Percentiles rank a stretch among this genome's conserved stretches.
Evolutionary conservation across 176 grass and related monocot species (phyloP).

Genomic region (Chloris gayana): DNA sequence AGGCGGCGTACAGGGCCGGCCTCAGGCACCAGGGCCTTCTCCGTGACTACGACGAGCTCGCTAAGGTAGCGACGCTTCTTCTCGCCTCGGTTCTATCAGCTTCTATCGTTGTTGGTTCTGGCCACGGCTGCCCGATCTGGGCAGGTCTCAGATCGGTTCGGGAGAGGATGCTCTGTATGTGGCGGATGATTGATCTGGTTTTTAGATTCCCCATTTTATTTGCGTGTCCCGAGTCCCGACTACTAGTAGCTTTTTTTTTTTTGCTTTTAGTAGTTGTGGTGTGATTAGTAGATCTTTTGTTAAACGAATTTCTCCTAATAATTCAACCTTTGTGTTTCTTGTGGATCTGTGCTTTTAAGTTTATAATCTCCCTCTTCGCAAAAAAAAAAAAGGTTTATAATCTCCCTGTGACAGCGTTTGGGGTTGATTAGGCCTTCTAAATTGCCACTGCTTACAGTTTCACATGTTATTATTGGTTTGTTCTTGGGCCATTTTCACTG

Average conservation of each 20-base stretch:
- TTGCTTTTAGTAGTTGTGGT: neutral
- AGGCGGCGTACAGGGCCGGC: constrained; percentile 38
- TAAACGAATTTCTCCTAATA: too few species aligned
- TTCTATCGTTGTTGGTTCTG: neutral
- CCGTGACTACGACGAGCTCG: constrained; percentile 66
- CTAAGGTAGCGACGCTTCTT: constrained; percentile 45
- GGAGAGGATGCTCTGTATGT: neutral
- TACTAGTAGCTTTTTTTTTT: too few species aligned
- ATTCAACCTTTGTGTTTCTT: neutral
- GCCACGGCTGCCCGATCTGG: neutral
- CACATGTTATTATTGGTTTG: neutral
- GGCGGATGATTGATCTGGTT: neutral
- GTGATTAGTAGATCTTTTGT: neutral
- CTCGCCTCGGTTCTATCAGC: neutral
- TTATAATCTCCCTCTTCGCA: neutral
- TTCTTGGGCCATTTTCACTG: neutral
- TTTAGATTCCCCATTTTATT: too few species aligned
- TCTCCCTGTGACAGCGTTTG: neutral
- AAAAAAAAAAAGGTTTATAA: too few species aligned
- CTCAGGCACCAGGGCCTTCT: constrained; percentile 56
- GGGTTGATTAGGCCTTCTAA: neutral
- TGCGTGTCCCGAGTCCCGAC: too few species aligned
- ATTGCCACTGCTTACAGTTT: too few species aligned
- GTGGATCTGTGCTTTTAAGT: constrained; percentile 30
- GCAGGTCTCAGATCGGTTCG: neutral